Evolutionary conservation across 306 rosid genomes (phyloP).

Genomic region (Castanea crenata): DNA sequence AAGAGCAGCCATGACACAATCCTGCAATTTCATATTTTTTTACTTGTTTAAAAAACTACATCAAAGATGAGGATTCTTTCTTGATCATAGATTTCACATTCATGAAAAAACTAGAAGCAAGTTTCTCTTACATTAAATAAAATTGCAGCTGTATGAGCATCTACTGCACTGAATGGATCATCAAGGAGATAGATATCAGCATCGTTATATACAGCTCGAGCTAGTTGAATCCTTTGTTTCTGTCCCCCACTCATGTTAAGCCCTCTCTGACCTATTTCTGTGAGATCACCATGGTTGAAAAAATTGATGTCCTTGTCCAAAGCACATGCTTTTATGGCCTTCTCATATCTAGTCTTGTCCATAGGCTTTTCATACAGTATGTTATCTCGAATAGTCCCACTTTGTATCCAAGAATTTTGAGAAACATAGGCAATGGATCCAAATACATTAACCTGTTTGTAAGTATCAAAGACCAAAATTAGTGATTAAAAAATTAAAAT

Average conservation of each 20-base stretch:
- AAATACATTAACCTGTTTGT: conserved; percentile 49
- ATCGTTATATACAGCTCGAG: conserved; percentile 78
- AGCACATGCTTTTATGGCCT: conserved; percentile 63
- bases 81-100: not conserved
- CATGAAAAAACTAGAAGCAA: not conserved
- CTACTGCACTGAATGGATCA: conserved; percentile 88
- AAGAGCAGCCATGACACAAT: conserved; percentile 66
- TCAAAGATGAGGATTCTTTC: not conserved
- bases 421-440: conserved; percentile 75
- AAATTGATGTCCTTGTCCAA: conserved; percentile 57
- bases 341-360: conserved; percentile 53
- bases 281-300: conserved; percentile 77
- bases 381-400: conserved; percentile 75
- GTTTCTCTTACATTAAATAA: conserved; percentile 53
- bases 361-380: conserved; percentile 70
- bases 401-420: conserved; percentile 81
- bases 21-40: conserved; percentile 39
- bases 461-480: not conserved
- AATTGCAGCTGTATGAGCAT: conserved; percentile 73
- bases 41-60: conserved; percentile 8
- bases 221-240: conserved; percentile 86
- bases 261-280: conserved; percentile 90
- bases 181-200: conserved; percentile 81
- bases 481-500: too few species aligned
- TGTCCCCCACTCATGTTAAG: conserved; percentile 92